Conservation (phyloP, 306 rosid species). For the Luffa aegyptiaca region DNA sequence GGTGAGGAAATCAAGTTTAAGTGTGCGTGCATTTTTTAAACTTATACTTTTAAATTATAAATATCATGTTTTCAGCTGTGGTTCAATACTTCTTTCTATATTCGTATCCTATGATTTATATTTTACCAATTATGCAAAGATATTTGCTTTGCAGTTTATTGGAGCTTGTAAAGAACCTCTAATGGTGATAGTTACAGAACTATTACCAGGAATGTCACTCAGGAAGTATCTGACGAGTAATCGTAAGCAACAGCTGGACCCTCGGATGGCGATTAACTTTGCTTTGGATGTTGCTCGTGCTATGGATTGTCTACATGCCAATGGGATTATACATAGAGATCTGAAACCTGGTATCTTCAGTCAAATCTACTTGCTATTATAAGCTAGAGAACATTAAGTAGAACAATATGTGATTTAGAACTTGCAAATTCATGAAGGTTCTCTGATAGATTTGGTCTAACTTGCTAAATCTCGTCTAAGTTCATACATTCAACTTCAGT, state of each 20-base stretch:
- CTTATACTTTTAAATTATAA: neutral
- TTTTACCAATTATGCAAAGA: constrained; percentile 11
- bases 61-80: neutral
- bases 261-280: constrained; percentile 57
- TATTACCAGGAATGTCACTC: constrained; percentile 93
- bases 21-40: neutral
- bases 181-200: constrained; percentile 96
- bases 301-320: constrained; percentile 94
- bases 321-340: constrained; percentile 97
- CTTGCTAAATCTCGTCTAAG: neutral
- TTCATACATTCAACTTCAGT: neutral
- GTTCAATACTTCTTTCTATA: neutral
- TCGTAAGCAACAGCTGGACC: constrained; percentile 62
- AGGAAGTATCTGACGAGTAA: constrained; percentile 57
- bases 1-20: constrained; percentile 32
- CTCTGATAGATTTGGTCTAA: neutral
- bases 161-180: constrained; percentile 98
- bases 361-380: neutral
- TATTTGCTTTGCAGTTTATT: constrained; percentile 52
- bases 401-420: neutral
- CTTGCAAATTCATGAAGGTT: neutral
- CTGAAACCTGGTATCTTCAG: constrained; percentile 70
- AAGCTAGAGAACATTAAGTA: neutral
- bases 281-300: constrained; percentile 89
- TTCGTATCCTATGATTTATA: neutral